Conservation (phyloP, 345 rosid species). For the Turritis glabra region DNA sequence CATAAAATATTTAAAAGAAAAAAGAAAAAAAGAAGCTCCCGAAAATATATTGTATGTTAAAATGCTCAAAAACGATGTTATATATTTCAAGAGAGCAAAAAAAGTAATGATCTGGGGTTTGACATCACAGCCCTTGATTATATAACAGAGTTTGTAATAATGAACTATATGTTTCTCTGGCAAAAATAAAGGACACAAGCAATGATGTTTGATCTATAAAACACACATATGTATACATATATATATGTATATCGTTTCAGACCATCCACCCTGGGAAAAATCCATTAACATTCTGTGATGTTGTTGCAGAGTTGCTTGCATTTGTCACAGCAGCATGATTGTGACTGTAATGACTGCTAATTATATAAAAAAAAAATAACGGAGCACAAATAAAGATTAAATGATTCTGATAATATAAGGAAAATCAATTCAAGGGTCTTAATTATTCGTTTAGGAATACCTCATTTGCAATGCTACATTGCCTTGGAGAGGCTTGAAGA, state of each 20-base stretch:
- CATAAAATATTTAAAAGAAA: neutral
- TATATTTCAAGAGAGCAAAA: neutral
- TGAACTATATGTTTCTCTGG: constrained; percentile 32
- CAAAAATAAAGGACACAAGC: constrained; percentile 28
- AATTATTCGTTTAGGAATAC: constrained; percentile 10
- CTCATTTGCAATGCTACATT: constrained; percentile 42
- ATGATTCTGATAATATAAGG: neutral
- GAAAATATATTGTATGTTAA: neutral
- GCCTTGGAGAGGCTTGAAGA: constrained; percentile 42
- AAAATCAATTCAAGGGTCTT: neutral
- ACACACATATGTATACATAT: constrained; percentile 30
- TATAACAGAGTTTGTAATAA: constrained; percentile 29
- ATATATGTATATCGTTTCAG: constrained; percentile 30
- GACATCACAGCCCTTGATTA: constrained; percentile 23
- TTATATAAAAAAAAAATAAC: neutral
- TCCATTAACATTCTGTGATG: constrained; percentile 43
- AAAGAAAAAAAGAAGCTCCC: neutral
- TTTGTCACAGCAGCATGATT: constrained; percentile 19
- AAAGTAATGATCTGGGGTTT: constrained; percentile 2
- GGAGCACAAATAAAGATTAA: neutral
- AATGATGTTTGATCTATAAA: constrained; percentile 22
- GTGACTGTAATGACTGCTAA: constrained; percentile 38
- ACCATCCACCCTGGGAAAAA: constrained; percentile 51
- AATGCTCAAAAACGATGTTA: neutral
- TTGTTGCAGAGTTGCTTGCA: constrained; percentile 37